Evolutionary conservation across 768 basidiomycete species (phyloP).

Genomic region (Podaxis sp.): DNA sequence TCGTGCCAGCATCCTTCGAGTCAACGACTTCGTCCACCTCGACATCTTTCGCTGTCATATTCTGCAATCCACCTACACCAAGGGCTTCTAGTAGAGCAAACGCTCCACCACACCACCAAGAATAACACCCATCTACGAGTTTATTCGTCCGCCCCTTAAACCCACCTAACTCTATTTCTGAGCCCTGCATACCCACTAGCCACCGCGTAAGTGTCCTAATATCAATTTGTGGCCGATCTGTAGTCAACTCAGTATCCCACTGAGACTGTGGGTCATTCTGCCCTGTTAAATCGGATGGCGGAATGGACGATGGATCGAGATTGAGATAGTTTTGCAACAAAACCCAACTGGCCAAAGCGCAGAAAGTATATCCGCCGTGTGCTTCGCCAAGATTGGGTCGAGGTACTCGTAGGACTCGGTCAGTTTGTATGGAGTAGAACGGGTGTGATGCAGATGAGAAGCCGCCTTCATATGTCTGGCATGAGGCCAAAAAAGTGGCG

Average conservation of each 20-base stretch:
- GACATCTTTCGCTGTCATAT: conserved; percentile 29
- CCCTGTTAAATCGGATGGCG: neutral
- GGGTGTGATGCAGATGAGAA: conserved; percentile 82
- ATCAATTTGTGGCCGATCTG: conserved; percentile 50
- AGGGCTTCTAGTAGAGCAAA: conserved; percentile 75
- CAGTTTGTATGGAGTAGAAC: conserved; percentile 41
- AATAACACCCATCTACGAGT: conserved; percentile 98
- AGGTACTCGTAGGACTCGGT: conserved; percentile 38
- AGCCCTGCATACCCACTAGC: conserved; percentile 85
- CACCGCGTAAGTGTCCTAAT: conserved; percentile 66
- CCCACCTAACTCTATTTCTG: conserved; percentile 82
- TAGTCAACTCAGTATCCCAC: conserved; percentile 10
- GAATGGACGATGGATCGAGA: conserved; percentile 10
- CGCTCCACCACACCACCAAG: conserved; percentile 98
- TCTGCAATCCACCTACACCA: conserved; percentile 37
- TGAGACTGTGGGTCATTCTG: neutral
- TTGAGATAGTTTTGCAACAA: conserved; percentile 63
- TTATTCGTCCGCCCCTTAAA: conserved; percentile 96
- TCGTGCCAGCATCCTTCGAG: conserved; percentile 16
- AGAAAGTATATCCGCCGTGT: conserved; percentile 97
- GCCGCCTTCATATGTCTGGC: conserved; percentile 98
- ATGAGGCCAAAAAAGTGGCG: conserved; percentile 78
- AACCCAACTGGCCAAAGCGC: conserved; percentile 83
- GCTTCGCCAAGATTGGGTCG: conserved; percentile 90
- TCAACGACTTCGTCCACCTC: conserved; percentile 21